Base-by-base conservation (phyloP, 108 stramenopile genomes). In the Schizochytrium sp. region DNA sequence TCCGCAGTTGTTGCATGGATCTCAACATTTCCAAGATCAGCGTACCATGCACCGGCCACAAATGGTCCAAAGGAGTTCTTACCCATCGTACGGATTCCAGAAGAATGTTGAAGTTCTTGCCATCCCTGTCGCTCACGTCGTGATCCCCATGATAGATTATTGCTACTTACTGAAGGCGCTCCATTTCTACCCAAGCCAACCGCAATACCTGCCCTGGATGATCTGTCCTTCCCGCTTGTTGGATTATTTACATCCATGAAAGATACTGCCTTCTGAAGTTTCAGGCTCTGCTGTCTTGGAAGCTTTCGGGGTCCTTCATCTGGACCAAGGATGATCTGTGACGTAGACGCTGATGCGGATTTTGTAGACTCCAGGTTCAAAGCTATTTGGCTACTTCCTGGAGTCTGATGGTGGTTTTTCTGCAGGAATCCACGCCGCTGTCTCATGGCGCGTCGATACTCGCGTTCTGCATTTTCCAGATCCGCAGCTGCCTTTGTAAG, bases 1-100 rank as follows among this genome's bases (percentile, higher is more conserved):
- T 59, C 45, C 38, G 41, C 40, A 50, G 61, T 10, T 13, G 55
- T 40, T 1, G 8, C 8, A 28, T 55, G 10, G 47, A 83, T 53
- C 47, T 83, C 64, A 38, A 69, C 64, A 15, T 69, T 69, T 0
- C 64, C 64, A 15, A 69, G 64, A 15, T 69, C 64, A 8, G 64
- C 64, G 3, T 69, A 69, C 64, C 64, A 69, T 8, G 64, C 64
- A 3, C 64, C 64, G 28, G 64, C 64, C 12, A 69, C 64, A 44
- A 38, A 1, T 44, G 64, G 64, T 38, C 64, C 64, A 38, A 28
- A 69, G 42, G 64, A 69, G 44, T 69, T 69, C 5, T 44, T 38
- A 7, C 64, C 64, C 64, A 69, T 69, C 42, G 7, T 15, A 28
- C 44, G 12, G 44, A 69, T 15, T 13, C 28, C 28, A 12, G 64